Evolutionary conservation across 352 stramenopile species (phyloP).

Genomic region (Globisporangium barbulae): DNA sequence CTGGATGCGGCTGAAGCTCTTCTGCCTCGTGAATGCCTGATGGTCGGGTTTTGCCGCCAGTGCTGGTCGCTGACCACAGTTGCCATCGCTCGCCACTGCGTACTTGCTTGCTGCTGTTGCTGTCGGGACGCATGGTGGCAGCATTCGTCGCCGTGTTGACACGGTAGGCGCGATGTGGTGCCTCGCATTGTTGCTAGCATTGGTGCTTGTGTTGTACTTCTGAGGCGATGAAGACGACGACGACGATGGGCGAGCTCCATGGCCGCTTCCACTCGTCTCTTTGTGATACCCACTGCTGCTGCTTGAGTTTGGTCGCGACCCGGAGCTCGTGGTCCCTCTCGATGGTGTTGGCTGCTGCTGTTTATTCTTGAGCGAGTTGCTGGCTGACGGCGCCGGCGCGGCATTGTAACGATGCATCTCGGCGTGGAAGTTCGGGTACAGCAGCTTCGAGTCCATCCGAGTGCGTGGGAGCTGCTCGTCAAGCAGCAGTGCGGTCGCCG

Average conservation of each 20-base stretch:
- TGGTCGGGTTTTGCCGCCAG: neutral
- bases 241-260: neutral
- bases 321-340: neutral
- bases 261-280: neutral
- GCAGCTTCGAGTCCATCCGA: slow-evolving; percentile 17
- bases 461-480: neutral
- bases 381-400: slow-evolving; percentile 16
- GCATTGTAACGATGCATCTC: slow-evolving; percentile 44
- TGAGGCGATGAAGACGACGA: slow-evolving; percentile 12
- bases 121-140: slow-evolving; percentile 11
- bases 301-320: slow-evolving; percentile 12
- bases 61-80: neutral
- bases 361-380: slow-evolving; percentile 16
- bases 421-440: slow-evolving; percentile 63
- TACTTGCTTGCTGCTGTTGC: slow-evolving; percentile 5
- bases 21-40: slow-evolving; percentile 4
- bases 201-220: neutral
- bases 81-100: neutral
- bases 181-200: neutral
- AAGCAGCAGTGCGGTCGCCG: neutral
- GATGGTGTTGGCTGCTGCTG: slow-evolving; percentile 12
- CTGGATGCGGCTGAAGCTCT: slow-evolving; percentile 14
- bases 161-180: neutral
- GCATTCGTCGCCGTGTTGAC: slow-evolving; percentile 6
- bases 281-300: neutral